Evolutionary conservation across 805 yeast species (phyloP), one percentile per base, ranked within the genome.

Genomic region (Lipomyces chichibuensis): DNA sequence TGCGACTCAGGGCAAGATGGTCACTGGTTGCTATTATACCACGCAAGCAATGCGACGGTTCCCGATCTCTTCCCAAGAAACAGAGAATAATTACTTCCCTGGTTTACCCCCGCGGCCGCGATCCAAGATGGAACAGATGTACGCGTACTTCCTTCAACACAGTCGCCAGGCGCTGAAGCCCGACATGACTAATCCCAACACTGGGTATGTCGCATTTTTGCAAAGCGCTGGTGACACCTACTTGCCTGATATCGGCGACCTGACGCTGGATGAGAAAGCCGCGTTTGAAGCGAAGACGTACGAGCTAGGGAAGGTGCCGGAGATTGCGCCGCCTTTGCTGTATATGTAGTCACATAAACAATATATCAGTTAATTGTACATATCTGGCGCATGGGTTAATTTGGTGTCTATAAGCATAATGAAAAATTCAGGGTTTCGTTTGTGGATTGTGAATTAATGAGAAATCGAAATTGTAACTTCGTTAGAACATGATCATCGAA

Each of bases 241-340:
- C 52, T 49, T 66, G 55, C 70, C 70, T 3, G 57, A 52, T 17
- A 53, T 51, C 33, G 25, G 29, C n/a, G 70, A 66, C 51, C 51
- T 69, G 39, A 63, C 67, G 14, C 17, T 20, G 25, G 62, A 51
- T 6, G 70, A 68, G 62, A 49, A 60, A 20, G 33, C 27, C 6
- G 70, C 71, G 37, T 72, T 70, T 53, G 64, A 81, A 68, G 80
- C 84, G 0, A 71, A 74, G 0, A 62, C 66, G 3, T 90, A 90
- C 70, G 74, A 76, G n/a, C 72, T 89, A 39, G 94, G 93, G 0
- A 77, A 78, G 32, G 85, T 90, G 1, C 96, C 96, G 0, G 94
- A 89, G 66, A 72, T 85, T 5, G 87, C 92, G 2, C 95, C 96
- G 5, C 92, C 95, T 1, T 53, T 81, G 9, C 82, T 80, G 62